Percentiles rank a stretch among this genome's conserved stretches.
phyloP scores from a whole-genome alignment of 148 eudicot genomes.

The Arbutus unedo region DNA sequence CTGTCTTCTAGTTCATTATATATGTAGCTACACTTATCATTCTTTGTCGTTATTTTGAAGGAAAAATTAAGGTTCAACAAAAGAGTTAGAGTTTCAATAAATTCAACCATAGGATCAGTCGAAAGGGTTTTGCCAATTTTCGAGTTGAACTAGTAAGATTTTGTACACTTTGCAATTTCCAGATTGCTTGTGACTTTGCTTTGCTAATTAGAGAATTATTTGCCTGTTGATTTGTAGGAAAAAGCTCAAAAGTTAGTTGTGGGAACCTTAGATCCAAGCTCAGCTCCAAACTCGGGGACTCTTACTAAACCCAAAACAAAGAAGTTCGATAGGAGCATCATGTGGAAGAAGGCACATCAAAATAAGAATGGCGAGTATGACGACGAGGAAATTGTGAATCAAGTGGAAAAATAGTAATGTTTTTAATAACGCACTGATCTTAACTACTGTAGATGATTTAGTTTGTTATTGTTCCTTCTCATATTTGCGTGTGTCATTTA shows the following conservation, averaged over 20 bases:
- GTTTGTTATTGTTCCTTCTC: background rate
- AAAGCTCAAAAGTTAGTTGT: background rate
- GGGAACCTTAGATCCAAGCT: background rate
- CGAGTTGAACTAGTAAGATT: background rate
- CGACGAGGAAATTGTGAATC: background rate
- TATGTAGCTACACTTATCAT: background rate
- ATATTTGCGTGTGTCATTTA: background rate
- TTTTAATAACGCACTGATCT: background rate
- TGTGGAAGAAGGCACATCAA: background rate
- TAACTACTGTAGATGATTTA: background rate
- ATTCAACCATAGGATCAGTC: background rate
- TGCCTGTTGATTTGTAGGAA: background rate
- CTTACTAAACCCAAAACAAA: background rate
- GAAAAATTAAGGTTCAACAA: background rate
- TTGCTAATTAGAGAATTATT: background rate
- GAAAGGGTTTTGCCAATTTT: background rate
- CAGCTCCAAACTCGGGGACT: background rate
- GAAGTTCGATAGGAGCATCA: background rate
- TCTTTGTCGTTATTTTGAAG: background rate
- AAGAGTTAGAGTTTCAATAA: background rate
- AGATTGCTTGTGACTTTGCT: background rate
- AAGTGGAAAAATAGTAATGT: background rate
- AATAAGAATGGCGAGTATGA: background rate
- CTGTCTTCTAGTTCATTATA: too few species aligned
- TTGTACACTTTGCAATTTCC: background rate